phyloP scores from a whole-genome alignment of 2,329 filamentous ascomycete species.

The Claviceps sp. region DNA sequence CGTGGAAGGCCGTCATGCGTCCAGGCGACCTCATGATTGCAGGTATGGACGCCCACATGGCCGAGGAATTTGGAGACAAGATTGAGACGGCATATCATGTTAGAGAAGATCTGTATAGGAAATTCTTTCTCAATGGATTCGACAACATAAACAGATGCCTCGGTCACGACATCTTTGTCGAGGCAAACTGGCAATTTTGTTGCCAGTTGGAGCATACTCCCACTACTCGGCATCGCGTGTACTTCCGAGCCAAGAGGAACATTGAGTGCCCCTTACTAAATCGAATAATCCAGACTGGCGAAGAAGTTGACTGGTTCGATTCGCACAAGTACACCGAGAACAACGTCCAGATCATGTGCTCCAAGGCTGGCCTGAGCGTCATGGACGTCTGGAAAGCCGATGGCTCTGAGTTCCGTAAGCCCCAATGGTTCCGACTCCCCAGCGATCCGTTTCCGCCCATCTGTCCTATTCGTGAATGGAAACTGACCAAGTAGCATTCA shows the following conservation, averaged over 20 bases:
- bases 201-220: slow-evolving; percentile 22
- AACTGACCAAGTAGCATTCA: slow-evolving; percentile 11
- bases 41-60: slow-evolving; percentile 28
- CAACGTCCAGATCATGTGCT: slow-evolving; percentile 25
- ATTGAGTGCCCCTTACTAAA: slow-evolving; percentile 15
- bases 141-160: slow-evolving; percentile 22
- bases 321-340: slow-evolving; percentile 27
- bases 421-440: slow-evolving; percentile 1
- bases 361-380: slow-evolving; percentile 23
- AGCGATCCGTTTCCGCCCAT: background rate
- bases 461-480: slow-evolving; percentile 1
- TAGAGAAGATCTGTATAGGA: slow-evolving; percentile 19
- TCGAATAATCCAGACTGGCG: slow-evolving; percentile 16
- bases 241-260: slow-evolving; percentile 22
- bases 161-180: slow-evolving; percentile 20
- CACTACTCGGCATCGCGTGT: slow-evolving; percentile 27
- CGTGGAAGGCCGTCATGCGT: slow-evolving; percentile 23
- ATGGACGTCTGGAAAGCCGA: slow-evolving; percentile 23
- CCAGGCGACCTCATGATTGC: slow-evolving; percentile 23
- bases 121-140: slow-evolving; percentile 28
- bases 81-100: slow-evolving; percentile 28
- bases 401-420: slow-evolving; percentile 26
- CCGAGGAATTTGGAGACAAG: slow-evolving; percentile 19
- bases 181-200: slow-evolving; percentile 25
- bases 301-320: slow-evolving; percentile 30